Conservation (phyloP, 73 alveolate genomes). For the Tetrahymena elliotti region DNA sequence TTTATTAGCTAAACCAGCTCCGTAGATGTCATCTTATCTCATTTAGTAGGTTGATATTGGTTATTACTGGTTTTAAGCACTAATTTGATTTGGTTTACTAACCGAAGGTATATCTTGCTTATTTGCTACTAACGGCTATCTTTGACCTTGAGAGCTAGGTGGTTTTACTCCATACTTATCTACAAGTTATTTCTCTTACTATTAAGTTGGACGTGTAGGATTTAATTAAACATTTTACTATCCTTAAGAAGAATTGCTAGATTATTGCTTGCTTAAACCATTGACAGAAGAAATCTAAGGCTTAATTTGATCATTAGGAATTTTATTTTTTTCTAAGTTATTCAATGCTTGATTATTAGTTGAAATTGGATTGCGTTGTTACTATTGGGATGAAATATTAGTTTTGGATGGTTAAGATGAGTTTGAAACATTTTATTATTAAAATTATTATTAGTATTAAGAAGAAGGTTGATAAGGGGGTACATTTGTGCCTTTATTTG, state of each 20-base stretch:
- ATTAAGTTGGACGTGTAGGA: background rate
- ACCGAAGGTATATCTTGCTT: background rate
- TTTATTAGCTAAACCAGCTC: background rate
- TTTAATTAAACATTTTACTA: background rate
- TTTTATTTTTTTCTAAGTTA: background rate
- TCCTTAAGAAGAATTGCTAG: background rate
- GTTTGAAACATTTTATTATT: background rate
- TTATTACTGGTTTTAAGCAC: background rate
- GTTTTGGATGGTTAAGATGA: background rate
- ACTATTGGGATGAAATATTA: background rate
- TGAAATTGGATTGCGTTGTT: background rate
- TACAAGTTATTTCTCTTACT: background rate
- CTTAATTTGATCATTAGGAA: background rate
- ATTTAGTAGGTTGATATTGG: background rate
- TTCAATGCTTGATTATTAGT: background rate
- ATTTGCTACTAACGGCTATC: background rate
- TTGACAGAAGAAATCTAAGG: background rate
- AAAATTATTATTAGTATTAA: background rate
- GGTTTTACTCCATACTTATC: background rate
- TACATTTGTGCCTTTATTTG: background rate
- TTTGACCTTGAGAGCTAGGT: background rate
- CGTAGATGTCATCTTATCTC: background rate
- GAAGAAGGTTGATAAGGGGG: background rate
- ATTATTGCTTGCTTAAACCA: background rate
- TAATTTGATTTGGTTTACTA: background rate